Base-by-base conservation (phyloP, 1,139 yeast genomes). In the Blastobotrys aristatus region DNA sequence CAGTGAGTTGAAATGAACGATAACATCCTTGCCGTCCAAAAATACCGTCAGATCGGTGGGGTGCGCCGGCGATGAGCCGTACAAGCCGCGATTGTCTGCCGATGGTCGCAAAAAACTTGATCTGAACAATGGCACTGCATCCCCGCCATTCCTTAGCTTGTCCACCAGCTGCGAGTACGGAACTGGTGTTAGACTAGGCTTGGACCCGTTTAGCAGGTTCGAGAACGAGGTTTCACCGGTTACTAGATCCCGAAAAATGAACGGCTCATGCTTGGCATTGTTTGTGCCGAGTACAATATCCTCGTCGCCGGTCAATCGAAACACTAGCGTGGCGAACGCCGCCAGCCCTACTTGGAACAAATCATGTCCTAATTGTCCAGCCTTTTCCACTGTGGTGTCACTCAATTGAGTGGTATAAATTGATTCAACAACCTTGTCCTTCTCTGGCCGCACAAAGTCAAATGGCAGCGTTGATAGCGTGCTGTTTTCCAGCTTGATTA, bases 251-350 rank as follows among this genome's bases (percentile, higher is more conserved):
- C 96, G 74, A 38, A 87, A 64, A 24, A 86, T 80, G 55, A 79
- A 53, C 71, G 82, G 51, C 8, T 50, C 41, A 45, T 35, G 37
- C 21, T 70, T 66, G 38, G 67, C 63, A 14, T 73, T 66, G 51
- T 80, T 81, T 1, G 94, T 79, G 24, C 95, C 88, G 53, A 92
- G 69, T n/a, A 85, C 82, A 47, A 92, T 81, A 60, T 92, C 97
- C 55, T 89, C 97, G 62, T 92, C 97, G 24, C 97, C 97, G 4
- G 97, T 84, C 48, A 87, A 72, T 62, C 97, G 76, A 66, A 77
- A 83, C 34, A 87, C 74, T 49, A 92, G 72, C 1, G 84, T 79
- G 24, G 84, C 79, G 69, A 83, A 86, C 1, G 78, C 78, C n/a
- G 95, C 72, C 50, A 88, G 73, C 0, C 83, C 80, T 18, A 76